phyloP scores from a whole-genome alignment of 164 flowering plant genomes.

The Magnolia kwangsiensis region DNA sequence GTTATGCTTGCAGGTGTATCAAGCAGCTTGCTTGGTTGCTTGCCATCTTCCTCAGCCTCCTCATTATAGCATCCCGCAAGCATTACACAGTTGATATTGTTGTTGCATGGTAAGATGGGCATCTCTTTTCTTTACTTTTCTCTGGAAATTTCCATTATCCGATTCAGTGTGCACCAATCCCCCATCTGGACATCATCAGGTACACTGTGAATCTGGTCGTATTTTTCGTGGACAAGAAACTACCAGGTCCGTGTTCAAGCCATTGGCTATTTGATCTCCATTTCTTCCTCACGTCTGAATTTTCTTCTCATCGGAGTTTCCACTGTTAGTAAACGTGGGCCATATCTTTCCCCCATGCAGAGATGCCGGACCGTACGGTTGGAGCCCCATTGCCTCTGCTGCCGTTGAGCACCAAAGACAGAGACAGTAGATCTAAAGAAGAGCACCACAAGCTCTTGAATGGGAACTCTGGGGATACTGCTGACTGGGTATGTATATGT shows the following conservation, averaged over 20 bases:
- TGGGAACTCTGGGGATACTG: conserved; percentile 71
- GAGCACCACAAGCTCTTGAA: conserved; percentile 78
- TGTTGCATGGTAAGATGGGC: conserved; percentile 50
- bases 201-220: conserved; percentile 90
- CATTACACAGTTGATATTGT: conserved; percentile 69
- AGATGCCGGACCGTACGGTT: conserved; percentile 70
- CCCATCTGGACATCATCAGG: conserved; percentile 36
- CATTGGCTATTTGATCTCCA: neutral
- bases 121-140: neutral
- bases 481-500: conserved; percentile 57
- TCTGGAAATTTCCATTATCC: neutral
- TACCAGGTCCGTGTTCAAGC: conserved; percentile 55
- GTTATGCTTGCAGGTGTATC: conserved; percentile 44
- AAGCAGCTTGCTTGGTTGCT: conserved; percentile 81
- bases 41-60: conserved; percentile 66
- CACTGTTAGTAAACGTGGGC: neutral
- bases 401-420: conserved; percentile 67
- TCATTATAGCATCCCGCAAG: conserved; percentile 90
- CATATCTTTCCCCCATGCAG: conserved; percentile 33
- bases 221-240: conserved; percentile 74
- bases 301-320: neutral
- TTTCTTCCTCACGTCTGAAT: neutral
- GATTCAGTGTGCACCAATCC: neutral
- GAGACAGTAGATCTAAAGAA: conserved; percentile 62
- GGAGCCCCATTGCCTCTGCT: conserved; percentile 41